phyloP scores from a whole-genome alignment of 805 yeast species.

The Wickerhamiella galacta region DNA sequence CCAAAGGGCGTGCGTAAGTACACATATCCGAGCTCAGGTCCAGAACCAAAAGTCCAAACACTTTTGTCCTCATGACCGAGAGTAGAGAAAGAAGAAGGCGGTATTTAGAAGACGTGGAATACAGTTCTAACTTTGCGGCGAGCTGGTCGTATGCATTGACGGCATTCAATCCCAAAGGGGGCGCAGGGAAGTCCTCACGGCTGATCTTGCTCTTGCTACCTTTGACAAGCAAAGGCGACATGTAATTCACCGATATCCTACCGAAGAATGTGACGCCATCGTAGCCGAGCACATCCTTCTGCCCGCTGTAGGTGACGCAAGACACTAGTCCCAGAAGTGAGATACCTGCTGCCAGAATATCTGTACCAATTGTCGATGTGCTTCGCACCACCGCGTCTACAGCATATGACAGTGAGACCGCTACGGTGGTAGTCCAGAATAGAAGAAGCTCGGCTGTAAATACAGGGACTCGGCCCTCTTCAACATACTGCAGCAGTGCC shows the following conservation, averaged over 20 bases:
- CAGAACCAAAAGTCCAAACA: conserved; percentile 6
- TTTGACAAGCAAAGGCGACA: conserved; percentile 7
- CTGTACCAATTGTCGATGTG: background rate
- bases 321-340: conserved; percentile 4
- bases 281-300: conserved; percentile 3
- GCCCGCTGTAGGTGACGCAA: conserved; percentile 6
- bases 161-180: conserved; percentile 12
- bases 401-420: conserved; percentile 8
- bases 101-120: conserved; percentile 2
- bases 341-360: conserved; percentile 1
- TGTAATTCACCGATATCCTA: conserved; percentile 11
- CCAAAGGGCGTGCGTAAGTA: conserved; percentile 10
- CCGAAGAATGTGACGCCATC: conserved; percentile 13
- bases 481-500: conserved; percentile 9
- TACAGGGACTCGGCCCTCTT: conserved; percentile 16
- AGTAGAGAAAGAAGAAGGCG: conserved; percentile 11
- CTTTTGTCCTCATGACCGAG: background rate
- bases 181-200: conserved; percentile 13
- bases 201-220: conserved; percentile 7
- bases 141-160: conserved; percentile 8
- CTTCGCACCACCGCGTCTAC: conserved; percentile 7
- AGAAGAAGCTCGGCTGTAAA: conserved; percentile 12
- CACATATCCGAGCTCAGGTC: conserved; percentile 6
- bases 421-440: conserved; percentile 12
- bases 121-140: conserved; percentile 3